These are phyloP conservation scores for Solidago caesia DNA, from an alignment of 129 eudicot genomes.

Conservation along the genomic window DNA sequence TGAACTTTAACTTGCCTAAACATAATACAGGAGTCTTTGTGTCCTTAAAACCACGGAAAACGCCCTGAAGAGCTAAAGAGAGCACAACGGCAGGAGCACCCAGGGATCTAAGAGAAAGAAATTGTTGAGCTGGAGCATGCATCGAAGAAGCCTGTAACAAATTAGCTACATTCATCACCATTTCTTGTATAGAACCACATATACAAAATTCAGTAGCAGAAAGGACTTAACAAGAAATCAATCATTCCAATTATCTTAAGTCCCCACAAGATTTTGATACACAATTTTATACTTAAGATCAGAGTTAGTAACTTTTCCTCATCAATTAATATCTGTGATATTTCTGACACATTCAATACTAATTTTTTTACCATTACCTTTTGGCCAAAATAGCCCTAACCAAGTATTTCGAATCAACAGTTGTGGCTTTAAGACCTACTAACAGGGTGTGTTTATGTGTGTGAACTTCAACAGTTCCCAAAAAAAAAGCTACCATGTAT, in stretches of 20 bases:
- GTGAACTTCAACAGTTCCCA: neutral
- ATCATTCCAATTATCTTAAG: neutral
- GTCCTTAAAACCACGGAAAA: conserved; percentile 93
- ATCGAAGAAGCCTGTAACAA: conserved; percentile 62
- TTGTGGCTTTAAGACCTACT: neutral
- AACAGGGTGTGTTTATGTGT: neutral
- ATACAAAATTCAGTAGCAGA: neutral
- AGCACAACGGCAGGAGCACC: conserved; percentile 97
- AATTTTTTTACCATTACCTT: neutral
- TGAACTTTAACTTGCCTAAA: conserved; percentile 53
- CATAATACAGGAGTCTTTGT: conserved; percentile 80
- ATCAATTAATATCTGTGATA: neutral
- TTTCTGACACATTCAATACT: neutral
- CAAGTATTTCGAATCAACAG: neutral
- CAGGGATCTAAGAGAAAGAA: conserved; percentile 75
- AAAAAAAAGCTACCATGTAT: too few species aligned
- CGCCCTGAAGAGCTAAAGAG: conserved; percentile 90
- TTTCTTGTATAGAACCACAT: conserved; percentile 4
- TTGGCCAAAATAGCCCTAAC: neutral
- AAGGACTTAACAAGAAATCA: neutral
- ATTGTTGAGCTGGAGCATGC: conserved; percentile 73
- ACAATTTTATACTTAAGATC: neutral
- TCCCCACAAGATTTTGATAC: neutral
- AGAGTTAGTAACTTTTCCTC: neutral
- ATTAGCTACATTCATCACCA: neutral